Evolutionary conservation across 2,329 filamentous ascomycete species (phyloP).

Genomic region (Penicillium sp.): DNA sequence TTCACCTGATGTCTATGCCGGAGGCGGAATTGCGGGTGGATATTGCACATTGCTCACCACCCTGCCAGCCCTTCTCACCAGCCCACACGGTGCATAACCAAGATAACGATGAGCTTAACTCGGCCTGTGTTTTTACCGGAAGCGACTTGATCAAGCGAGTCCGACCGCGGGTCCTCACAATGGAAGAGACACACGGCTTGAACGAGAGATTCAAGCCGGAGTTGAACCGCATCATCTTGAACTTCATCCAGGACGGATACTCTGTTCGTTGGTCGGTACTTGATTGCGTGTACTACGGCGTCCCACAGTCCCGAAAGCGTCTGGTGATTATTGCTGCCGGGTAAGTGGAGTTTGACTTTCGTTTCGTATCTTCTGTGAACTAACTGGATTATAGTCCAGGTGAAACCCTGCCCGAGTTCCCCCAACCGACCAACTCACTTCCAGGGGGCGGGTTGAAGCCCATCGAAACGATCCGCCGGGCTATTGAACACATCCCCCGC

Average conservation of each 20-base stretch:
- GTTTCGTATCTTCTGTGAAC: background rate
- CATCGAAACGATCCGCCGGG: slow-evolving; percentile 41
- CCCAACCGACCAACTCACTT: slow-evolving; percentile 54
- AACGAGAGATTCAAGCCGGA: slow-evolving; percentile 51
- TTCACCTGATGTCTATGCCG: slow-evolving; percentile 39
- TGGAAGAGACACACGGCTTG: slow-evolving; percentile 75
- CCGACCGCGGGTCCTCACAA: slow-evolving; percentile 64
- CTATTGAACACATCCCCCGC: slow-evolving; percentile 40
- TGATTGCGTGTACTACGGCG: slow-evolving; percentile 47
- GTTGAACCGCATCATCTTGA: slow-evolving; percentile 58
- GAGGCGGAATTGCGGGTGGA: slow-evolving; percentile 51
- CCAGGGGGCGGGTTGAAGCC: slow-evolving; percentile 29
- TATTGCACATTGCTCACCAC: slow-evolving; percentile 69
- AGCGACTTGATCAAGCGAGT: slow-evolving; percentile 53
- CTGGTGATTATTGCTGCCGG: slow-evolving; percentile 52
- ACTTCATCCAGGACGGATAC: slow-evolving; percentile 63
- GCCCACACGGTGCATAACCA: slow-evolving; percentile 58
- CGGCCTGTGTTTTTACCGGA: slow-evolving; percentile 50
- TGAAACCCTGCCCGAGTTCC: slow-evolving; percentile 64
- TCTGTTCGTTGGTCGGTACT: slow-evolving; percentile 66
- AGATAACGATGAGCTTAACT: slow-evolving; percentile 63
- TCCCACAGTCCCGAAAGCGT: slow-evolving; percentile 47
- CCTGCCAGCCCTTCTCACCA: slow-evolving; percentile 71
- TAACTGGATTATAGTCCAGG: slow-evolving; percentile 56
- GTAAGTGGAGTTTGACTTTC: slow-evolving; percentile 33